phyloP scores from a whole-genome alignment of 495 filamentous ascomycete species.

The Parmelia sp. region DNA sequence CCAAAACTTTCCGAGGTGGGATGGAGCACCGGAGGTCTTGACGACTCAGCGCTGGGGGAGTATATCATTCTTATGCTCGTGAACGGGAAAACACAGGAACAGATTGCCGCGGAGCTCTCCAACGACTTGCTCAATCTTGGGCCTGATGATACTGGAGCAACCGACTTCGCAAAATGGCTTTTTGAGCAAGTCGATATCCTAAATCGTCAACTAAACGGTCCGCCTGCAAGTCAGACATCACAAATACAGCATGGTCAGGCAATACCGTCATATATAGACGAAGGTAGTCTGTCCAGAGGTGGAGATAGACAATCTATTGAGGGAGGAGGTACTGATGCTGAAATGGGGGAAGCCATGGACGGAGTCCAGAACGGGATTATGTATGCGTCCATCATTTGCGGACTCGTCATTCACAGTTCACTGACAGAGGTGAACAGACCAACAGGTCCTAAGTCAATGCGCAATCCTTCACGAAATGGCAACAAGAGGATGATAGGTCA shows the following conservation, averaged over 20 bases:
- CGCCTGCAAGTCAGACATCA: constrained; percentile 23
- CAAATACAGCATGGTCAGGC: constrained; percentile 31
- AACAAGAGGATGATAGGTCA: constrained; percentile 81
- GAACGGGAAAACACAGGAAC: constrained; percentile 84
- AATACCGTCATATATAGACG: constrained; percentile 35
- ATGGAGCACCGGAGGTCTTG: constrained; percentile 73
- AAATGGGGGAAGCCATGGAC: constrained; percentile 60
- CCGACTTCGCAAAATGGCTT: constrained; percentile 83
- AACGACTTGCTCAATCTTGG: constrained; percentile 79
- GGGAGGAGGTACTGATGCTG: constrained; percentile 46
- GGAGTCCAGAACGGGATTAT: constrained; percentile 48
- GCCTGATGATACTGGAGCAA: constrained; percentile 73
- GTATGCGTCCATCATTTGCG: constrained; percentile 47
- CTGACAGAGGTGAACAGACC: constrained; percentile 51
- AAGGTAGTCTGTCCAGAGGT: constrained; percentile 25
- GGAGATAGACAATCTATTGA: constrained; percentile 22
- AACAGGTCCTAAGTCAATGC: constrained; percentile 93
- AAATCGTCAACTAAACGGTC: constrained; percentile 55
- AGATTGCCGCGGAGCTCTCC: constrained; percentile 82
- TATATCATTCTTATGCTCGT: constrained; percentile 96
- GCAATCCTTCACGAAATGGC: constrained; percentile 55
- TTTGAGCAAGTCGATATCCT: constrained; percentile 74
- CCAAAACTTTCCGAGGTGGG: constrained; percentile 93
- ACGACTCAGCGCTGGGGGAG: constrained; percentile 81
- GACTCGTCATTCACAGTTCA: constrained; percentile 1